Evolutionary conservation across 805 yeast genomes (phyloP), one percentile per base, ranked within the genome.

Genomic region (Metschnikowia peoriensis): DNA sequence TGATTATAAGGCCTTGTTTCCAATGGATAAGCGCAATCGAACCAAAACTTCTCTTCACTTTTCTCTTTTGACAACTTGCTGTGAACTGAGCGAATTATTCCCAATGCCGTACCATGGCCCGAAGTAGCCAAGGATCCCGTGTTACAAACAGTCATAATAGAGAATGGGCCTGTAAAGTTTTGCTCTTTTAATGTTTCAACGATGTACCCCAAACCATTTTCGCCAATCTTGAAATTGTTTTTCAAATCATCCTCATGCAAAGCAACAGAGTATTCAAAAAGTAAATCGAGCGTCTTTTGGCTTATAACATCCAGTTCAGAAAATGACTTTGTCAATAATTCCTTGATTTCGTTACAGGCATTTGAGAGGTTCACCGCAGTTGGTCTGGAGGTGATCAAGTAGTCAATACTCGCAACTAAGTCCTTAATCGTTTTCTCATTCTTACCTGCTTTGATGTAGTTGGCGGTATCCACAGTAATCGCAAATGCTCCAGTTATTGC

Each of bases 1-100:
- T 93, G 98, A 67, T 93, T 91, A 66, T 93, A 94, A 1, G 99
- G 99, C 61, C 99, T 80, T 0, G 99, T 93, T 66, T 93, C 99
- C 62, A 93, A 78, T 6, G 97, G 93, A 61, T 84, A 94, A 0
- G 86, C 94, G 46, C 84, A 90, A 9, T 81, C 76, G 57, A 93
- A 70, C 64, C 76, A 77, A 42, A 83, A 80, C 0, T 72, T 63
- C 32, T 66, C 68, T 9, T 60, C 60, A 1, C 66, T 52, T 15
- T 38, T 53, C 9, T 53, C 53, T 45, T 66, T 54, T 0, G 82
- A 67, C 55, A 74, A 75, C 69, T 49, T 66, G 63, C 79, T 78
- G 80, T 55, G 61, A 1, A 88, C 74, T 0, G 96, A 83, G 59
- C 98, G 81, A 39, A 93, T 83, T 27, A 94, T 89, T 12, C 99